A percentile compares a stretch with the other conserved stretches of the same genome.
These are phyloP conservation scores for Syncephalastrum contaminatum DNA, from an alignment of 371 early-diverging fungal species.

Conservation along the genomic window DNA sequence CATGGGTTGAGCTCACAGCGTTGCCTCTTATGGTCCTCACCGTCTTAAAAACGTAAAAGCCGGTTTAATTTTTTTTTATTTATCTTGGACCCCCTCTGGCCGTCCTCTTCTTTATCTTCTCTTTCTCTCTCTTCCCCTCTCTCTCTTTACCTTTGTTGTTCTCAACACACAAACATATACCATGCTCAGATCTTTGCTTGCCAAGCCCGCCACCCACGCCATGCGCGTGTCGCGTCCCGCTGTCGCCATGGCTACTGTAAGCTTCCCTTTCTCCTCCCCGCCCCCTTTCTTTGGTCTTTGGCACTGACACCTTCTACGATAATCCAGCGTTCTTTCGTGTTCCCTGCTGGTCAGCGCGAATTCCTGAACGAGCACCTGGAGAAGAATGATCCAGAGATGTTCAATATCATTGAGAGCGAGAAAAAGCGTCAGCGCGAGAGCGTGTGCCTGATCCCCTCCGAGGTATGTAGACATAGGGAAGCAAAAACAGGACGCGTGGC, in stretches of 20 bases:
- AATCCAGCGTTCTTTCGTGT: conserved; percentile 55
- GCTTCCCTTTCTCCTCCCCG: not conserved
- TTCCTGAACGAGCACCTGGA: conserved; percentile 69
- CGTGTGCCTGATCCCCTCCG: conserved; percentile 96
- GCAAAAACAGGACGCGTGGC: not conserved
- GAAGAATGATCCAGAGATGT: conserved; percentile 90
- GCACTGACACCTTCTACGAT: not conserved
- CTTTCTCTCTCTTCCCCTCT: conserved; percentile 14
- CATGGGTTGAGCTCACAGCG: conserved; percentile 8
- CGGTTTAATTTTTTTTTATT: no score
- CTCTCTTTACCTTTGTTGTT: conserved; percentile 8
- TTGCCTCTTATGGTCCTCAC: conserved; percentile 32
- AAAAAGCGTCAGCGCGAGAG: conserved; percentile 95
- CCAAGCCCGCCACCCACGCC: conserved; percentile 15
- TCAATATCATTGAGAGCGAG: conserved; percentile 93
- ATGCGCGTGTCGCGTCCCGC: conserved; percentile 28
- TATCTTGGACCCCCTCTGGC: conserved; percentile 5
- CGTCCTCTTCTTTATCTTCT: conserved; percentile 8
- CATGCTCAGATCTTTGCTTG: conserved; percentile 40
- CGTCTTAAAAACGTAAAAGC: conserved; percentile 11
- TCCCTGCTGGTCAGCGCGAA: conserved; percentile 67
- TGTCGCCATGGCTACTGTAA: conserved; percentile 24
- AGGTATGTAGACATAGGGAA: conserved; percentile 53
- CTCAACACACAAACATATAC: conserved; percentile 1
- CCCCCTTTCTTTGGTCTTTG: not conserved